Conservation (phyloP, 306 rosid species). For the Argentina anserina region DNA sequence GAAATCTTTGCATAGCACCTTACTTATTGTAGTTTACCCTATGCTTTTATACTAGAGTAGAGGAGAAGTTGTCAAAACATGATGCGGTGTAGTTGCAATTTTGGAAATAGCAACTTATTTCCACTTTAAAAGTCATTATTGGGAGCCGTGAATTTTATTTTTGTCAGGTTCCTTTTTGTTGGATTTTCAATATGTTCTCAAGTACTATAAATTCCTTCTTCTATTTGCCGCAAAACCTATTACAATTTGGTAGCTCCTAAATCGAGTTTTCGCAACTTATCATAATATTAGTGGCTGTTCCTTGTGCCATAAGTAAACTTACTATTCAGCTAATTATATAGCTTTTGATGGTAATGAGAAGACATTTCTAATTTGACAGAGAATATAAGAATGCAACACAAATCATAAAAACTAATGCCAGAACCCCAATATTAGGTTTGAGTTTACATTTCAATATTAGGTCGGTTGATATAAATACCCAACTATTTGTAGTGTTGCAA, state of each 20-base stretch:
- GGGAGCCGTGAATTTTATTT: neutral
- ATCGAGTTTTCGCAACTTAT: neutral
- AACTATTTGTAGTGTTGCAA: neutral
- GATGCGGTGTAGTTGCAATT: neutral
- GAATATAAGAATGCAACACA: neutral
- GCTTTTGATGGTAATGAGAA: slow-evolving; percentile 15
- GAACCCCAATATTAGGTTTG: neutral
- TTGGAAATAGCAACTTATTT: neutral
- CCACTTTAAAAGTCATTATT: too few species aligned
- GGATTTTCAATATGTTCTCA: neutral
- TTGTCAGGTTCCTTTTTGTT: neutral
- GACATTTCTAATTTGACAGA: neutral
- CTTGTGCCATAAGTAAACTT: neutral
- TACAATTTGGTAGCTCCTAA: neutral
- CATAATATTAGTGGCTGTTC: neutral
- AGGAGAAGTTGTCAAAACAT: neutral
- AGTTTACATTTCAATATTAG: neutral
- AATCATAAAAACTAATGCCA: neutral
- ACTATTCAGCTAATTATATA: neutral
- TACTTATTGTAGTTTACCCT: neutral
- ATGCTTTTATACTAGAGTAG: too few species aligned
- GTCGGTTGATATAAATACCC: neutral
- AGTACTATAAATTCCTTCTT: neutral
- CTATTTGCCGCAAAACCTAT: neutral
- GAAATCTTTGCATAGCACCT: too few species aligned